Evolutionary conservation across 805 yeast genomes (phyloP).

Genomic region (Komagataella mondaviorum): DNA sequence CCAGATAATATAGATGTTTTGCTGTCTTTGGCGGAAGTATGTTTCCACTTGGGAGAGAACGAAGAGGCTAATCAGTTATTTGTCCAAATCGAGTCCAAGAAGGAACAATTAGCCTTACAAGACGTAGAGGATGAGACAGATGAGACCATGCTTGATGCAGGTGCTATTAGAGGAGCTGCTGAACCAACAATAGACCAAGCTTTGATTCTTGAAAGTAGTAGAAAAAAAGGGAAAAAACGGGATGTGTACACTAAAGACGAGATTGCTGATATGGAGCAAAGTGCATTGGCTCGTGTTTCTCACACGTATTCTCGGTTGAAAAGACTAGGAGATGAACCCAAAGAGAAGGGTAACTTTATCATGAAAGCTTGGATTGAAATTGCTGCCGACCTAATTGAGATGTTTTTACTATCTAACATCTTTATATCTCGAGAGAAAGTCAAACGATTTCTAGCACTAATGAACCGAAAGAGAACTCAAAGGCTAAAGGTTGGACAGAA

Average conservation of each 20-base stretch:
- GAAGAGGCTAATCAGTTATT: constrained; percentile 42
- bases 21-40: constrained; percentile 71
- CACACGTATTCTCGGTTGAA: constrained; percentile 34
- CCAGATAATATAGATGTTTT: constrained; percentile 61
- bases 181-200: not conserved
- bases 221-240: constrained; percentile 11
- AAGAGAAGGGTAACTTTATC: constrained; percentile 42
- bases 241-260: constrained; percentile 13
- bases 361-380: constrained; percentile 70
- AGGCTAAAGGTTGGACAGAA: constrained; percentile 61
- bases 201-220: constrained; percentile 8
- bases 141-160: constrained; percentile 4
- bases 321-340: constrained; percentile 34
- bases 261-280: constrained; percentile 14
- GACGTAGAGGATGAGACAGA: constrained; percentile 10
- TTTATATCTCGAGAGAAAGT: constrained; percentile 72
- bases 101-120: constrained; percentile 15
- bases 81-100: constrained; percentile 35
- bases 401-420: constrained; percentile 63
- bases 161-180: not conserved
- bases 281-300: constrained; percentile 21
- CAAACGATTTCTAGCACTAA: constrained; percentile 53
- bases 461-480: constrained; percentile 45
- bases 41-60: constrained; percentile 49
- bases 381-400: constrained; percentile 73